Base-by-base conservation (phyloP, 345 rosid genomes). In the Anastatica hierochuntica region DNA sequence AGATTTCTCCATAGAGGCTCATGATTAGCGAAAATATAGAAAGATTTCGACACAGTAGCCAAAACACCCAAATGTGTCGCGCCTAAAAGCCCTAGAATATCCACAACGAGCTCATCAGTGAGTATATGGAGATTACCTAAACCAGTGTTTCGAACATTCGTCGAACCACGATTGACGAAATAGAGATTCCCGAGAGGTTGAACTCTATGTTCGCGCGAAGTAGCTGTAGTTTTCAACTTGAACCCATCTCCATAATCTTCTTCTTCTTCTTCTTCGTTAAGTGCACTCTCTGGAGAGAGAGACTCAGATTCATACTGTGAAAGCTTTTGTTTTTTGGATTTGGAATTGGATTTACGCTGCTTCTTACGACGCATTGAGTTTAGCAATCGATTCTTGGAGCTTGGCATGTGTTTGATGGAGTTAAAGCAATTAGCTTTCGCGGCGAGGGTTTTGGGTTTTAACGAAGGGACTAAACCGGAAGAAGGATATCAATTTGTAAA, bases 1-100 rank as follows among this genome's bases (percentile, higher is more conserved):
- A 92, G 86, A 58, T 83, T 88, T 66, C 84, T 85, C 98, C 98
- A 92, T 7, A 88, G 72, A 19, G 86, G 79, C 60, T 88, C 94
- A 13, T 92, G 95, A 58, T 71, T 80, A 3, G 83, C 61, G 55
- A 82, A 81, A 42, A 88, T 71, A 62, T 78, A 88, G 36, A 88
- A 74, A 11, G 98, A 82, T 62, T 81, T 92, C 50, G 90, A 81
- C 12, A 81, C 90, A 48, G 63, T 63, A 35, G 98, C 78, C 43
- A 88, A 56, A 74, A 76, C 4, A 11, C 98, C 98, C 71, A 84
- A 64, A 5, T 88, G 64, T 51, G 67, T 40, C 6, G 73, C 82
- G 6, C 52, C 75, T 11, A 90, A 68, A 70, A 77, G 76, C 36
- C 90, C 94, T 9, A 92, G 54, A 56, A 88, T 74, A 33, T 92